These are phyloP conservation scores for Schwanniomyces vanrijiae DNA, from an alignment of 805 yeast species.

Conservation along the genomic window DNA sequence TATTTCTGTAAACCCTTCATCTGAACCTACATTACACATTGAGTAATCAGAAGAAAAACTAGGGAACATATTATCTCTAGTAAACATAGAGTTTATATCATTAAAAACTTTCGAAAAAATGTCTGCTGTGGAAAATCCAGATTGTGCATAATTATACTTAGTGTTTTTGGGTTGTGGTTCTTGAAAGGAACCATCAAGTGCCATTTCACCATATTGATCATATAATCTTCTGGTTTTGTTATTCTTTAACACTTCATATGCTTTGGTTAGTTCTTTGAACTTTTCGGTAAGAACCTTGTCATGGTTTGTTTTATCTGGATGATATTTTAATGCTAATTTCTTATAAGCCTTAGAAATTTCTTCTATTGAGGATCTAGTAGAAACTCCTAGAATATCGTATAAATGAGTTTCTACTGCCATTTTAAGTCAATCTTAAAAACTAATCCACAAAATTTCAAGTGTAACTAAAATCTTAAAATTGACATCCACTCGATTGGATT, in stretches of 20 bases:
- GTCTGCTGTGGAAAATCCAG: conserved; percentile 16
- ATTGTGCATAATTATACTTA: conserved; percentile 1
- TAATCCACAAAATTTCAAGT: not conserved
- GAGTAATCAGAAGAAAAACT: conserved; percentile 4
- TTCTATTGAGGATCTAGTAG: conserved; percentile 31
- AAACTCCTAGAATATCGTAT: conserved; percentile 37
- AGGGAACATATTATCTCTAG: conserved; percentile 10
- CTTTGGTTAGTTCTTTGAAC: conserved; percentile 64
- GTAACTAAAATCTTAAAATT: not conserved
- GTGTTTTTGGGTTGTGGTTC: conserved; percentile 3
- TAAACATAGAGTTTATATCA: conserved; percentile 31
- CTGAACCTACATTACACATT: conserved; percentile 3
- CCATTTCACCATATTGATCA: conserved; percentile 52
- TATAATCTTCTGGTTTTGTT: conserved; percentile 45
- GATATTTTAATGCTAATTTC: conserved; percentile 48
- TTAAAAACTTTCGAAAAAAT: conserved; percentile 38
- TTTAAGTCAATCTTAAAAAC: not conserved
- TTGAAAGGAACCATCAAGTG: conserved; percentile 31
- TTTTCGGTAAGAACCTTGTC: conserved; percentile 48
- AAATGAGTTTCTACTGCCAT: conserved; percentile 19
- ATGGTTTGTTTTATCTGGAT: conserved; percentile 64
- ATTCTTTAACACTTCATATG: conserved; percentile 64
- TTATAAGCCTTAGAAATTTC: conserved; percentile 38
- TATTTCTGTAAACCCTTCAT: conserved; percentile 8
- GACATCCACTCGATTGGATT: not conserved